These are phyloP conservation scores for Epichloe gansuensis DNA, from an alignment of 2,329 filamentous ascomycete species.

Conservation along the genomic window DNA sequence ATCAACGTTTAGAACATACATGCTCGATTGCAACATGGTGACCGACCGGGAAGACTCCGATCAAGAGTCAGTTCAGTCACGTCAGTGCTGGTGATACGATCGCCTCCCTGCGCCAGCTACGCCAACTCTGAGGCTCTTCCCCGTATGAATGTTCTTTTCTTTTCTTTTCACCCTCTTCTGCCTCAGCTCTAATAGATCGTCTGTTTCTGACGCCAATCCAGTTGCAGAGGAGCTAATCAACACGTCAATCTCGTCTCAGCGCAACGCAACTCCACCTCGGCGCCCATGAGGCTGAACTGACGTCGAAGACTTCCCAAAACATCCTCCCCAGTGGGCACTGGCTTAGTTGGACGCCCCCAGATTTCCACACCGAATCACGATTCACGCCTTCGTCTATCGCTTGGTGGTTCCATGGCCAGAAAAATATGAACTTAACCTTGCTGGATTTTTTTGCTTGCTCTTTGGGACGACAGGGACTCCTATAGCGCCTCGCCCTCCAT, in stretches of 20 bases:
- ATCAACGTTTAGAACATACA: neutral
- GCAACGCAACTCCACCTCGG: neutral
- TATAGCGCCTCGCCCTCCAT: neutral
- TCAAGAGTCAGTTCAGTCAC: neutral
- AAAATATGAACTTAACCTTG: too few relatives aligned
- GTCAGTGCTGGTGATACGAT: neutral
- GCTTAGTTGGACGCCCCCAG: neutral
- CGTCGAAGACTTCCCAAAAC: conserved; percentile 2
- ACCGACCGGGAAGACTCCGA: neutral
- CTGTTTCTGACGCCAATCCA: conserved; percentile 1
- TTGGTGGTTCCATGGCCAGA: too few relatives aligned
- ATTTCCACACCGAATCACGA: neutral
- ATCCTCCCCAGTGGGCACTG: neutral
- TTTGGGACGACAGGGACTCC: too few relatives aligned
- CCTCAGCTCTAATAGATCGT: neutral
- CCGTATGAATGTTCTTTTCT: neutral
- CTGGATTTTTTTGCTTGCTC: too few relatives aligned
- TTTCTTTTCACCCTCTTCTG: neutral
- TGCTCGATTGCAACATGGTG: neutral
- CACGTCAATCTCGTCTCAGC: too few relatives aligned
- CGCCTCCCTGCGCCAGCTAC: neutral
- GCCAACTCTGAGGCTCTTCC: neutral
- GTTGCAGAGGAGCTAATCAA: neutral
- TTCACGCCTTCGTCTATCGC: neutral
- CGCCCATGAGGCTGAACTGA: conserved; percentile 3